Conservation (phyloP, 176 grass and related monocot species). For the Secale cereale region DNA sequence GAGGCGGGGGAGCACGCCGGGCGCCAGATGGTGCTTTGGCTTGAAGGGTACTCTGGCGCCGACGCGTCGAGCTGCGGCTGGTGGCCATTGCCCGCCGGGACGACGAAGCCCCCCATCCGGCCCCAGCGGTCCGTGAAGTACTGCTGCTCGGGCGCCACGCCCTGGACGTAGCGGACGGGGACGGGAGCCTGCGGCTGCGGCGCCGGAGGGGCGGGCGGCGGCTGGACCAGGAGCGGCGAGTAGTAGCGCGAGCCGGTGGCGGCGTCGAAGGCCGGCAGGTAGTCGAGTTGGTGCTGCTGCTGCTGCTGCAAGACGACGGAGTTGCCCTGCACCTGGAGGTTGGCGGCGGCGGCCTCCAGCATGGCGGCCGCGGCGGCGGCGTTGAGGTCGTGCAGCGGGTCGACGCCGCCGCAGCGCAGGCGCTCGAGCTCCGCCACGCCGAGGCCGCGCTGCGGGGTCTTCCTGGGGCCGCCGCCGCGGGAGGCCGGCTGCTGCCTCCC, state of each 20-base stretch:
- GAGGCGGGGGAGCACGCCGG: constrained; percentile 26
- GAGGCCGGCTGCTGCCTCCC: constrained; percentile 22
- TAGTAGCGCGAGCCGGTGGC: constrained; percentile 13
- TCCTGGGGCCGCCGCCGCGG: constrained; percentile 18
- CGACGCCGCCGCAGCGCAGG: constrained; percentile 50
- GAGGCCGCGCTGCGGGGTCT: constrained; percentile 62
- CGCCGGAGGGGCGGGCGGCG: background rate
- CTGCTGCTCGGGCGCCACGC: constrained; percentile 29
- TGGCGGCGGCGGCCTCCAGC: background rate
- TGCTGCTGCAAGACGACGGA: constrained; percentile 2
- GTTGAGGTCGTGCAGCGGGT: constrained; percentile 42
- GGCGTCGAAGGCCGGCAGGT: constrained; percentile 6
- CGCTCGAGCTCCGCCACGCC: constrained; percentile 78
- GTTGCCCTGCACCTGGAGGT: background rate
- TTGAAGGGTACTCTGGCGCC: constrained; percentile 65
- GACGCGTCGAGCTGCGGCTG: background rate
- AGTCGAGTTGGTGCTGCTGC: constrained; percentile 3
- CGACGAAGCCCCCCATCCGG: background rate
- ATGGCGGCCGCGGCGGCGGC: constrained; percentile 8
- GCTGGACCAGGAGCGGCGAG: constrained; percentile 27
- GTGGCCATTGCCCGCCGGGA: background rate
- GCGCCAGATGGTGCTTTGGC: constrained; percentile 51
- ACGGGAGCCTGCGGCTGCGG: background rate
- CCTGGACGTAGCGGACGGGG: constrained; percentile 26
- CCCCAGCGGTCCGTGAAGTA: constrained; percentile 38